Evolutionary conservation across 768 basidiomycete genomes (phyloP).

Genomic region (Leccinellum albellum): DNA sequence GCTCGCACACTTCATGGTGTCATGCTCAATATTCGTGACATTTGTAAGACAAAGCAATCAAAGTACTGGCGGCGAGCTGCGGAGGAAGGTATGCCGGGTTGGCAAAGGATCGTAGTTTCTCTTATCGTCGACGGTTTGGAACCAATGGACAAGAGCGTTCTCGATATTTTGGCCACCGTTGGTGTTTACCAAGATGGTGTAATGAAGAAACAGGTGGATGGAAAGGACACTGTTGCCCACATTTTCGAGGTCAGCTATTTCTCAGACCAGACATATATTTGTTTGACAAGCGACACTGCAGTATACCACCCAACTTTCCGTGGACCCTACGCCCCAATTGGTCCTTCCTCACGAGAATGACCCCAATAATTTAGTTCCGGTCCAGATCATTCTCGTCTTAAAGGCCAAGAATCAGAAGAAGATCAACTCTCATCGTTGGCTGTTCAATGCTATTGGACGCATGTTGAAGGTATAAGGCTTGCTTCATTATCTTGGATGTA

Average conservation of each 20-base stretch:
- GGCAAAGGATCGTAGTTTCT: constrained; percentile 89
- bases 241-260: constrained; percentile 76
- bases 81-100: constrained; percentile 79
- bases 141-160: constrained; percentile 91
- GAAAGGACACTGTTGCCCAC: constrained; percentile 86
- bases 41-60: constrained; percentile 92
- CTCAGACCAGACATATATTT: not conserved
- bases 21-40: constrained; percentile 97
- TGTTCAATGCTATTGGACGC: constrained; percentile 90
- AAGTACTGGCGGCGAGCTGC: constrained; percentile 85
- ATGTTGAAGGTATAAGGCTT: constrained; percentile 57
- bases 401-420: constrained; percentile 97
- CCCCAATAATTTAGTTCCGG: constrained; percentile 88
- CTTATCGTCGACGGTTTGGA: constrained; percentile 92
- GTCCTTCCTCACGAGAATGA: constrained; percentile 88
- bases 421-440: constrained; percentile 93
- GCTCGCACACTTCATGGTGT: constrained; percentile 90
- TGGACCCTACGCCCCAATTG: constrained; percentile 86
- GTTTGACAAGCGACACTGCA: constrained; percentile 29
- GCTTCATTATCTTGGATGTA: constrained; percentile 12
- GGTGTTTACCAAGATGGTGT: constrained; percentile 94
- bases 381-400: constrained; percentile 85
- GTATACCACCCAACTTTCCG: constrained; percentile 96
- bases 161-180: constrained; percentile 84
- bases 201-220: constrained; percentile 90